Evolutionary conservation across 176 grass and related monocot species (phyloP).

Genomic region (Zizania latifolia): DNA sequence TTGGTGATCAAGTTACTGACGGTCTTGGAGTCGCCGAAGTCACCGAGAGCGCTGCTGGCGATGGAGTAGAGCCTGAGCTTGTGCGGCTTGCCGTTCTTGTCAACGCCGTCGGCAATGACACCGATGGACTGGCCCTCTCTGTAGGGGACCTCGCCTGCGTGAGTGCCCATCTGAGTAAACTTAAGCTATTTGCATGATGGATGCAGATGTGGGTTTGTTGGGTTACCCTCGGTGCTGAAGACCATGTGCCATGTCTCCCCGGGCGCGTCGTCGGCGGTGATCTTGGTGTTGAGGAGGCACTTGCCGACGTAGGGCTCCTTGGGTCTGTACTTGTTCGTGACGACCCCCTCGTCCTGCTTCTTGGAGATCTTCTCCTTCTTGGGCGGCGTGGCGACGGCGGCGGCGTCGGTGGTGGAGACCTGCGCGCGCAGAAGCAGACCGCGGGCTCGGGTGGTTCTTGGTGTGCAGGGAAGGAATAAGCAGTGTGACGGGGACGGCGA

Average conservation of each 20-base stretch:
- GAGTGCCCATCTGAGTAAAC: too few species aligned
- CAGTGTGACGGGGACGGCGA: slow-evolving; percentile 24
- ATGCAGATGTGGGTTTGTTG: too few species aligned
- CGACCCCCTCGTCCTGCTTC: slow-evolving; percentile 76
- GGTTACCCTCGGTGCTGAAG: slow-evolving; percentile 67
- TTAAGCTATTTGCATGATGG: neutral
- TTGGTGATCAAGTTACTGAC: slow-evolving; percentile 34
- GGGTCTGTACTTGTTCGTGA: slow-evolving; percentile 71
- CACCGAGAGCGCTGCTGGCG: slow-evolving; percentile 87
- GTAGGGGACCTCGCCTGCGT: slow-evolving; percentile 59
- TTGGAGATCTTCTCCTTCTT: slow-evolving; percentile 72
- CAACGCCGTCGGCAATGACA: slow-evolving; percentile 62
- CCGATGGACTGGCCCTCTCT: slow-evolving; percentile 96
- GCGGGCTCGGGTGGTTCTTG: neutral
- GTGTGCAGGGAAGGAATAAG: slow-evolving; percentile 33
- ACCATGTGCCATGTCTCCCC: slow-evolving; percentile 99
- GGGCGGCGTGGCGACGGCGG: slow-evolving; percentile 19
- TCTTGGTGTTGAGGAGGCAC: slow-evolving; percentile 96
- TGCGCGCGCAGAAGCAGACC: slow-evolving; percentile 37
- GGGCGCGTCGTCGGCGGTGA: slow-evolving; percentile 86
- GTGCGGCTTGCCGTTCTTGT: slow-evolving; percentile 96
- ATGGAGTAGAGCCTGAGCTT: slow-evolving; percentile 93
- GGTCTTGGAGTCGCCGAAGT: slow-evolving; percentile 89
- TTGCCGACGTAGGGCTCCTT: slow-evolving; percentile 74
- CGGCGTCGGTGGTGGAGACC: slow-evolving; percentile 34